Evolutionary conservation across 2,329 filamentous ascomycete genomes (phyloP), one percentile per base, ranked within the genome.

Genomic region (Emergomyces orientalis): DNA sequence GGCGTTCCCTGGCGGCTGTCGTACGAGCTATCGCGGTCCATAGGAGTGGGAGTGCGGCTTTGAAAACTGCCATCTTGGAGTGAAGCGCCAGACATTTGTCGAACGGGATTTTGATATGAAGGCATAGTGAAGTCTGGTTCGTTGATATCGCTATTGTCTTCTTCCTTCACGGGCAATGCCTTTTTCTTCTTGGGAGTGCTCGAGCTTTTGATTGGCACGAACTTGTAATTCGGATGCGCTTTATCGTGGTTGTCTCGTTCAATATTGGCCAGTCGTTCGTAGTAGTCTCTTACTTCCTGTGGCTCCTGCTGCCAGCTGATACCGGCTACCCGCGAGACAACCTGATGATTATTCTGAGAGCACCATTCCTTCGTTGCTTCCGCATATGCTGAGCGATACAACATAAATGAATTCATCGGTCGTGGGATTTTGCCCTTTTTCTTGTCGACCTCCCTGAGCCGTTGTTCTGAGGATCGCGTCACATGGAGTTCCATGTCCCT

Each of bases 361-460:
- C 89, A 90, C 81, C 87, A 90, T 60, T 84, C 81, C 75, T 96
- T 96, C 64, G 90, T 90, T 39, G 91, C 83, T 65, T 94, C 89
- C 64, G 95, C 90, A 72, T 90, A 97, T 7, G 91, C 90, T 67
- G 94, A 96, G 51, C 94, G 88, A 75, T 99, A 99, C 59, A 99
- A 81, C 88, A 99, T 96, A 79, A 97, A 99, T 0, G 90, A 93
- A 75, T 99, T 99, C 88, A 97, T 96, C 2, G 94, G 92, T 37
- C 94, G 84, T 70, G 93, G 91, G 68, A 97, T 84, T 73, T 92
- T 91, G 32, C 89, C 89, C 43, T 86, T 79, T 69, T 87, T 90
- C 69, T 84, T 83, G 52, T 85, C 82, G 11, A 88, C 86, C 73
- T 96, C 91, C 62, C 79, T 77, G 58, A 80, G 80, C 63, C 93